These are phyloP conservation scores for Trametes punicea DNA, from an alignment of 768 basidiomycete species.

Conservation along the genomic window DNA sequence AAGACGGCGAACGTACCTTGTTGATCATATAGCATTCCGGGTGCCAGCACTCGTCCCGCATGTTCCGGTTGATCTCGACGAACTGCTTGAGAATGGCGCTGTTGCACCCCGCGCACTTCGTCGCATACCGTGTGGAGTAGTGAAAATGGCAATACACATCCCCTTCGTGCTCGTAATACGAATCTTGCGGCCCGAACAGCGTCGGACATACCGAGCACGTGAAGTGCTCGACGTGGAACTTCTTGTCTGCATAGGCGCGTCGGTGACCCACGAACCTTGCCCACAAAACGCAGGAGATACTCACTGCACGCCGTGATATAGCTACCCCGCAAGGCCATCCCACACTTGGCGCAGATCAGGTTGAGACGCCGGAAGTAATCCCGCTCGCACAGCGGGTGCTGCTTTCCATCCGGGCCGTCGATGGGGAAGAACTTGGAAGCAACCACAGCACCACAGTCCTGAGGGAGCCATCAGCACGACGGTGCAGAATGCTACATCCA, in stretches of 20 bases:
- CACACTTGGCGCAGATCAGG: slow-evolving; percentile 95
- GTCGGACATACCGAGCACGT: slow-evolving; percentile 96
- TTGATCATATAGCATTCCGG: slow-evolving; percentile 99
- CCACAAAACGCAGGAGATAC: slow-evolving; percentile 30
- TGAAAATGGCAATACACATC: slow-evolving; percentile 99
- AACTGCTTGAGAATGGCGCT: slow-evolving; percentile 99
- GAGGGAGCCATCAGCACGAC: slow-evolving; percentile 14
- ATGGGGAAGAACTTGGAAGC: slow-evolving; percentile 99
- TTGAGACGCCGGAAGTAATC: slow-evolving; percentile 97
- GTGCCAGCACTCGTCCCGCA: slow-evolving; percentile 99
- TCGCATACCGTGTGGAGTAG: slow-evolving; percentile 97
- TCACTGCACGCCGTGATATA: slow-evolving; percentile 99
- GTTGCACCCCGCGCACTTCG: slow-evolving; percentile 96
- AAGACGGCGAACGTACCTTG: slow-evolving; percentile 54
- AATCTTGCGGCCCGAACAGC: slow-evolving; percentile 96
- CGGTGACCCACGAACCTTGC: not conserved
- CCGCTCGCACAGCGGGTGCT: slow-evolving; percentile 94
- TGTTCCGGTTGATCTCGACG: slow-evolving; percentile 98
- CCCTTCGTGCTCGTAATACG: slow-evolving; percentile 98
- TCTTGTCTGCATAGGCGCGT: slow-evolving; percentile 72
- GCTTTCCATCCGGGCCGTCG: slow-evolving; percentile 84
- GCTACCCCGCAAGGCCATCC: slow-evolving; percentile 89
- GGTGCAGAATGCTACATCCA: slow-evolving; percentile 9
- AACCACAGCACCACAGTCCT: slow-evolving; percentile 97
- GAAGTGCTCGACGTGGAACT: slow-evolving; percentile 99